Evolutionary conservation across 495 filamentous ascomycete species (phyloP), one percentile per base, ranked within the genome.

Genomic region (Pyronema omphalodes): DNA sequence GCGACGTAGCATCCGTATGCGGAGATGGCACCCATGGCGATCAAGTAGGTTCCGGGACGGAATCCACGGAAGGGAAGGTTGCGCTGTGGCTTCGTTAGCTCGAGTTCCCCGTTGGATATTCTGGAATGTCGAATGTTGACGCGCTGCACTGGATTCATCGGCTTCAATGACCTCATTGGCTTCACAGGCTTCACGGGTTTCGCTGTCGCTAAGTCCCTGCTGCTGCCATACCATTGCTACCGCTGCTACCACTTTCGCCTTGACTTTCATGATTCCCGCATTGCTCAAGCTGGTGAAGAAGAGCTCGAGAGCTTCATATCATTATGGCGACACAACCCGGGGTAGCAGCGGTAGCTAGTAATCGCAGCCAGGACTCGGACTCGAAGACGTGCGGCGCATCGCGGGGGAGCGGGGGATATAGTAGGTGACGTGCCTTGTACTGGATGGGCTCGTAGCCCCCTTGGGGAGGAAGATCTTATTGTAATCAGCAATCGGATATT

Each of bases 371-470:
- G 15, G 39, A 12, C 39, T 12, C 39, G 15, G 15, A 41, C 39
- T 12, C 39, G 15, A 41, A 41, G 11, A 12, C 11, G 3, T 12
- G 15, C 39, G 39, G 39, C 15, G 11, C 3, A 17, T 41, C 39
- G 39, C 11, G 15, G 11, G 11, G 11, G 39, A 41, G 11, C 15
- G 39, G 39, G 39, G 39, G 39, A 7, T 17, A 6, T 43, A 6
- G 17, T 12, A 6, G 39, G 39, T 18, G 33, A 33, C 74, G 59
- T 69, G 88, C 84, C 79, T 94, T 94, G 75, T 93, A 98, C 70
- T 96, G 91, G 51, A 98, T 80, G 60, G 87, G 83, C 63, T 77
- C 83, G 69, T 98, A 98, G 76, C 91, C 91, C 72, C 91, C 91
- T 63, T 68, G 63, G 58, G 91, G 91, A 70, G 91, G 91, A 73